Evolutionary conservation across 169 alveolate species (phyloP).

Genomic region (Plasmodium billcollinsi): DNA sequence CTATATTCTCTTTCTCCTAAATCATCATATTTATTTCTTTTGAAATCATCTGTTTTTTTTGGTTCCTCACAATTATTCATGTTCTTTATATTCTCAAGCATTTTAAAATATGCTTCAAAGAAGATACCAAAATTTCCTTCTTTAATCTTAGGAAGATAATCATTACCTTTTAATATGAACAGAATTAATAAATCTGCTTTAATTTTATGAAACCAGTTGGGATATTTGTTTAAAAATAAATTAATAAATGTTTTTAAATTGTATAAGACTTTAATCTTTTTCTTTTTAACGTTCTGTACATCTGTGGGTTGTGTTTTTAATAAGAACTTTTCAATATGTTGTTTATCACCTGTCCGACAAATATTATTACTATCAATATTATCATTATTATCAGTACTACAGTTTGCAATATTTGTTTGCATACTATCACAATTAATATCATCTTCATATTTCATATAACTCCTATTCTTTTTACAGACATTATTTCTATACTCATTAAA

Average conservation of each 20-base stretch:
- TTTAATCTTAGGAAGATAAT: constrained; percentile 79
- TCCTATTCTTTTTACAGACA: too few relatives aligned
- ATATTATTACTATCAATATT: background rate
- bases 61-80: background rate
- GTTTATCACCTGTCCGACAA: too few relatives aligned
- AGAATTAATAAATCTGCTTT: constrained; percentile 77
- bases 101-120: constrained; percentile 78
- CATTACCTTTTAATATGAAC: constrained; percentile 81
- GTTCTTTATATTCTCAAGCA: constrained; percentile 20
- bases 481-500: too few relatives aligned
- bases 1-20: background rate
- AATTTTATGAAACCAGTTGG: constrained; percentile 27
- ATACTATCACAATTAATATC: background rate
- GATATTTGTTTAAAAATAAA: constrained; percentile 55
- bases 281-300: background rate
- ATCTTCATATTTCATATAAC: too few relatives aligned
- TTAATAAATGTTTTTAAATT: constrained; percentile 57
- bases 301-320: background rate
- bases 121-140: constrained; percentile 79
- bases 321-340: background rate
- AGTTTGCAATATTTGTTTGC: background rate
- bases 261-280: constrained; percentile 64
- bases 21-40: too few relatives aligned
- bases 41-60: too few relatives aligned
- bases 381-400: background rate